Conservation (phyloP, 2,329 filamentous ascomycete species). For the Spiromastix sp. region DNA sequence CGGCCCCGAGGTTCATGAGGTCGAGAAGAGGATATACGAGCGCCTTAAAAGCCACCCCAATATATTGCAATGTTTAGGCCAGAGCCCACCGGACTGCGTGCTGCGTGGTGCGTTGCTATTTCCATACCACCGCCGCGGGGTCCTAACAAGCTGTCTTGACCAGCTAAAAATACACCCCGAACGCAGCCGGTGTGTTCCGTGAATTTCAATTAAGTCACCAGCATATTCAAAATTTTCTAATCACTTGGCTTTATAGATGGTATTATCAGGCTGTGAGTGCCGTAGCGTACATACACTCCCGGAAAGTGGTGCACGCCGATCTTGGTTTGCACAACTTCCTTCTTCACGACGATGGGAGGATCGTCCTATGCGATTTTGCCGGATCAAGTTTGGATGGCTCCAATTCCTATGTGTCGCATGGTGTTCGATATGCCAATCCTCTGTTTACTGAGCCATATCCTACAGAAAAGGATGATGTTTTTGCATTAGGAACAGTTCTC, state of each 20-base stretch:
- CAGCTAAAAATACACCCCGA: not conserved
- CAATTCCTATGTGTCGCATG: not conserved
- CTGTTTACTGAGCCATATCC: not conserved
- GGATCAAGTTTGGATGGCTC: slow-evolving; percentile 10
- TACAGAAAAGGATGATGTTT: slow-evolving; percentile 4
- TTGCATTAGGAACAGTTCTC: slow-evolving; percentile 5
- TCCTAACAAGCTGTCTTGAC: not conserved
- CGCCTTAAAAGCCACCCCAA: slow-evolving; percentile 5
- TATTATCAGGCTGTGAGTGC: slow-evolving; percentile 9
- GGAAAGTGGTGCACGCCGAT: slow-evolving; percentile 12
- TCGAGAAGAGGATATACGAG: slow-evolving; percentile 3
- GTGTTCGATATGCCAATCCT: slow-evolving; percentile 2
- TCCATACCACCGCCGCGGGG: slow-evolving; percentile 4
- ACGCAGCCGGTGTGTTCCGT: slow-evolving; percentile 5
- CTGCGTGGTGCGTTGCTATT: slow-evolving; percentile 2
- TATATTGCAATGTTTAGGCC: slow-evolving; percentile 2
- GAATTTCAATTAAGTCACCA: slow-evolving; percentile 7
- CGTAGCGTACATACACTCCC: slow-evolving; percentile 8
- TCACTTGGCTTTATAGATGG: slow-evolving; percentile 6
- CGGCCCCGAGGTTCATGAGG: slow-evolving; percentile 2
- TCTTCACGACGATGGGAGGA: slow-evolving; percentile 13
- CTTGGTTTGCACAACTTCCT: slow-evolving; percentile 15
- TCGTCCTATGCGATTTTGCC: slow-evolving; percentile 15
- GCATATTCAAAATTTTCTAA: not conserved
- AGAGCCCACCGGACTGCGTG: not conserved